phyloP scores from a whole-genome alignment of 1,284 basidiomycete genomes.

The Trichosporon faecale region DNA sequence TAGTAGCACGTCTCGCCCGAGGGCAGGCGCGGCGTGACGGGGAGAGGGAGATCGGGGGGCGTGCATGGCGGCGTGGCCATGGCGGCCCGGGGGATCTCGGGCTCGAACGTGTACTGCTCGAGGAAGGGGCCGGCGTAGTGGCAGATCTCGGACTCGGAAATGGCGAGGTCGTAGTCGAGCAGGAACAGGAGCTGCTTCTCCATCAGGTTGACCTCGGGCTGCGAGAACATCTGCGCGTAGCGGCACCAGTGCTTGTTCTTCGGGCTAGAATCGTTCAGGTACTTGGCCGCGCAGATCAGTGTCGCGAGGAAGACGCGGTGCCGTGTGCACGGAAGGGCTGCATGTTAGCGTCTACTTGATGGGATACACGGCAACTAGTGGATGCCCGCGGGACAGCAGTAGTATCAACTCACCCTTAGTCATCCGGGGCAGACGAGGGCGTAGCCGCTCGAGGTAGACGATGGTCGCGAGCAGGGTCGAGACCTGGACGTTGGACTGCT shows the following conservation, averaged over 20 bases:
- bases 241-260: constrained; percentile 90
- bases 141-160: constrained; percentile 59
- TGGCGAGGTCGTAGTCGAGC: constrained; percentile 63
- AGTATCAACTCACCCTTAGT: constrained; percentile 66
- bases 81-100: constrained; percentile 23
- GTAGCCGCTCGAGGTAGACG: constrained; percentile 86
- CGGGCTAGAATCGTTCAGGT: constrained; percentile 92
- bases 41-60: constrained; percentile 35
- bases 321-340: constrained; percentile 85
- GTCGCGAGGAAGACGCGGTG: constrained; percentile 95
- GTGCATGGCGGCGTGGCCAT: constrained; percentile 28
- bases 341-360: neutral
- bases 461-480: constrained; percentile 88
- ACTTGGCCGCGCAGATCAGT: constrained; percentile 94
- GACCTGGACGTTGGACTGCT: constrained; percentile 84
- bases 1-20: constrained; percentile 16
- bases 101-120: constrained; percentile 25
- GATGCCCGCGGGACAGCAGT: neutral
- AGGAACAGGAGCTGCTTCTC: constrained; percentile 89
- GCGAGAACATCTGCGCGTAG: constrained; percentile 66
- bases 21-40: constrained; percentile 34
- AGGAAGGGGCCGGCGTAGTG: constrained; percentile 79
- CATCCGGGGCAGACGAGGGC: constrained; percentile 72
- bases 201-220: constrained; percentile 80
- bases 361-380: neutral